phyloP scores from a whole-genome alignment of 805 yeast species.

The Metschnikowia arizonensis region DNA sequence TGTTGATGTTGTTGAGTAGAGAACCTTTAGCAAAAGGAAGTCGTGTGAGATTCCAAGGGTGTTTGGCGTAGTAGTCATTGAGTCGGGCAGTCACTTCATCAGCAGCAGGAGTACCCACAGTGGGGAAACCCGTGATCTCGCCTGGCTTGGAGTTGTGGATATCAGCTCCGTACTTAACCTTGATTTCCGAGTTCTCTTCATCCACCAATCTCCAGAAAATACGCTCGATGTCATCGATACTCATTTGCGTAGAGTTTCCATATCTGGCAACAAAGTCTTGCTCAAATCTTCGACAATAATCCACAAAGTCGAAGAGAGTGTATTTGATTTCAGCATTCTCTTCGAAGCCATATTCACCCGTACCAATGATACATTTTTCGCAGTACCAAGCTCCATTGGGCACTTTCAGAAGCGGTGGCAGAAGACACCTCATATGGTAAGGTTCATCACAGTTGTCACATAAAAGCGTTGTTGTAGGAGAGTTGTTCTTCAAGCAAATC shows the following conservation, averaged over 20 bases:
- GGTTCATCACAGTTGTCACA: constrained; percentile 75
- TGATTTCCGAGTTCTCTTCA: constrained; percentile 41
- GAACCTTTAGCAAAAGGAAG: constrained; percentile 71
- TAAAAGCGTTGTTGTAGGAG: constrained; percentile 46
- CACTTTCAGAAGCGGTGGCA: constrained; percentile 47
- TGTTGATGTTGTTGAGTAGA: constrained; percentile 57
- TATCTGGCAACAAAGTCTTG: constrained; percentile 37
- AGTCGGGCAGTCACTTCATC: constrained; percentile 15
- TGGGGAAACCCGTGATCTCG: constrained; percentile 74
- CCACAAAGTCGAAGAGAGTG: constrained; percentile 56
- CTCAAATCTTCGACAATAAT: constrained; percentile 49
- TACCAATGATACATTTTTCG: constrained; percentile 77
- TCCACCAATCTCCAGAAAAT: constrained; percentile 62
- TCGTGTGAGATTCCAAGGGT: constrained; percentile 73
- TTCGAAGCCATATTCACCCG: constrained; percentile 85
- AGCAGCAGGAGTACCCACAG: constrained; percentile 12
- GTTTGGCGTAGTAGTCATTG: constrained; percentile 38
- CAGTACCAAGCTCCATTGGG: constrained; percentile 76
- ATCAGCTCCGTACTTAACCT: constrained; percentile 82
- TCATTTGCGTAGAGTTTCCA: constrained; percentile 10
- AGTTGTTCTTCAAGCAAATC: constrained; percentile 45
- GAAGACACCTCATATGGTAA: constrained; percentile 66
- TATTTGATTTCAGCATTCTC: constrained; percentile 53
- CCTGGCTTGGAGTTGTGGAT: constrained; percentile 64
- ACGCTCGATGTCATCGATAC: constrained; percentile 48